Evolutionary conservation across 495 filamentous ascomycete species (phyloP).

Genomic region (Bathelium albidoporum): DNA sequence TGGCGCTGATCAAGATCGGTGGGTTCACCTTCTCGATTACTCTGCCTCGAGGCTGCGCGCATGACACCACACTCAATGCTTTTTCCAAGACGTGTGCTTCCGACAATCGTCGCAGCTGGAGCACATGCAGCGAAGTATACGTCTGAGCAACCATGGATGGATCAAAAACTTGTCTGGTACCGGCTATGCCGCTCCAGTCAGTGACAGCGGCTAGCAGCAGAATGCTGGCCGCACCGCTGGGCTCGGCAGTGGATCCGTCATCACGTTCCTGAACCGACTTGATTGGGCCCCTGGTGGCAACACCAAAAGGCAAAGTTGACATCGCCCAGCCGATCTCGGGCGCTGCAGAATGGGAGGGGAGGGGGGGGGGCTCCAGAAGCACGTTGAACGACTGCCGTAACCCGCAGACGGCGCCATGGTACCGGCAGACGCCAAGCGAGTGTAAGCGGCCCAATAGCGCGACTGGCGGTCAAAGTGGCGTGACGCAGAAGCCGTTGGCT

Average conservation of each 20-base stretch:
- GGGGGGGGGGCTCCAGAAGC: too few species aligned
- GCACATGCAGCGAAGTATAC: background rate
- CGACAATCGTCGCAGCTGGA: background rate
- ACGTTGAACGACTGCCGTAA: background rate
- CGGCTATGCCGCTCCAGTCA: background rate
- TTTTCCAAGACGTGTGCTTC: background rate
- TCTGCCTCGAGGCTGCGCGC: background rate
- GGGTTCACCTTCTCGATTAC: background rate
- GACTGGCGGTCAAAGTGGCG: background rate
- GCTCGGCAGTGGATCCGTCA: background rate
- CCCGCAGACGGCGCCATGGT: background rate
- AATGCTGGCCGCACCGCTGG: background rate
- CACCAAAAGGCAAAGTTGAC: background rate
- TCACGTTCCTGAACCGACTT: background rate
- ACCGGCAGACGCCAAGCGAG: background rate
- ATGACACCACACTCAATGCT: background rate
- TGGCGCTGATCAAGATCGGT: slow-evolving; percentile 3
- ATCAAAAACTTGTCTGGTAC: background rate
- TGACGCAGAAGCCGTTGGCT: background rate
- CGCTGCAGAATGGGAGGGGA: background rate
- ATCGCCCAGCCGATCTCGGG: background rate
- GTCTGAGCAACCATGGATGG: background rate
- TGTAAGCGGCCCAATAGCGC: background rate
- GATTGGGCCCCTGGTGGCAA: background rate
- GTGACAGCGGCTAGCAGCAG: slow-evolving; percentile 3